Evolutionary conservation across 345 rosid species (phyloP), one percentile per base, ranked within the genome.

Genomic region (Rhizophora apiculata): DNA sequence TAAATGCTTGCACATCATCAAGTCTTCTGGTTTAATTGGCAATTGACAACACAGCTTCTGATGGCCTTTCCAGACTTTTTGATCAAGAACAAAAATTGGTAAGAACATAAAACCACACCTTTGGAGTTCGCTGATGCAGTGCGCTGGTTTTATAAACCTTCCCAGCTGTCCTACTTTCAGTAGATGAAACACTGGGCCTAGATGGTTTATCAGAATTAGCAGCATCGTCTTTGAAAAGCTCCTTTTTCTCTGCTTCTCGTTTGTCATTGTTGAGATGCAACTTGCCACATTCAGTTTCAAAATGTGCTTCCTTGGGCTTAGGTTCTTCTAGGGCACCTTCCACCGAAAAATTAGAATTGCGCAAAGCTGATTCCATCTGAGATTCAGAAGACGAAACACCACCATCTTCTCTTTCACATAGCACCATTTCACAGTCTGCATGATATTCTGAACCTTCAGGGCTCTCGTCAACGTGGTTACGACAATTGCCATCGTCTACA

Each of bases 381-480:
- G 80, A 77, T 68, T 74, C 80, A 58, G 70, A 19, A 48, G 68
- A 62, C 27, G 39, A 56, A 75, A 58, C 68, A 37, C 69, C 75
- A 55, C 48, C 67, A 65, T 64, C 68, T 76, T 71, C 80, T 65
- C 71, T 72, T 77, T 68, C 80, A 67, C 78, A 72, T 74, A 59
- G 75, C 69, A 65, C 26, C 60, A 62, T 36, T 53, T 64, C 78
- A 58, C 20, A 39, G 29, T 76, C 81, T 70, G 71, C 72, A 51
- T 65, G 59, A 73, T 63, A 69, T 22, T 82, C 80, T 43, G 89
- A 87, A 78, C 65, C 77, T 58, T 78, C 82, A 11, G 78, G 73
- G 68, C 79, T 86, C 77, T 80, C 82, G 60, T 87, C 86, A 78
- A 78, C 84, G 67, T 71, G 72, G 72, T 68, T 71, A 64, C 62